Percentiles rank a stretch among this genome's conserved stretches.
phyloP scores from a whole-genome alignment of 2,329 filamentous ascomycete genomes.

The Pseudodiploospora longispora region DNA sequence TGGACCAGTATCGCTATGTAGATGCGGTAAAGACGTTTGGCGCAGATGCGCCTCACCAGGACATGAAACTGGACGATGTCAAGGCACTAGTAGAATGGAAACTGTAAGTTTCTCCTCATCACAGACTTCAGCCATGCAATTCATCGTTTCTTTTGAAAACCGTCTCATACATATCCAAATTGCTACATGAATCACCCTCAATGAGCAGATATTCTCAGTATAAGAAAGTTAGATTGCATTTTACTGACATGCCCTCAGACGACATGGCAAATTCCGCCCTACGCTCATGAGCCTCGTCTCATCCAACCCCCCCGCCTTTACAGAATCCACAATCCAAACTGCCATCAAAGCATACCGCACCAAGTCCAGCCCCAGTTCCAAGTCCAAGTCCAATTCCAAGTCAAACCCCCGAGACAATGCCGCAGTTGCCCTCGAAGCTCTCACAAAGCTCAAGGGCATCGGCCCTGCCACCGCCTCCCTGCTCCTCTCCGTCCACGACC shows the following conservation, averaged over 20 bases:
- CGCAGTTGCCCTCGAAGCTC: conserved; percentile 39
- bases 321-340: conserved; percentile 40
- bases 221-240: background rate
- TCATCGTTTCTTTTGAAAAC: background rate
- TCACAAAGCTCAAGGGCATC: conserved; percentile 61
- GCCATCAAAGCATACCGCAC: conserved; percentile 42
- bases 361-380: conserved; percentile 23
- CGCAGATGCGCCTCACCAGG: conserved; percentile 20
- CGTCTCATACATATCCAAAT: too few relatives aligned
- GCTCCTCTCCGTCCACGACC: conserved; percentile 57
- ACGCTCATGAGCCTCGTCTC: conserved; percentile 52
- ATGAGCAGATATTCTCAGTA: too few relatives aligned
- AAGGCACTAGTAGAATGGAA: conserved; percentile 62
- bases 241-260: conserved; percentile 24
- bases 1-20: conserved; percentile 54
- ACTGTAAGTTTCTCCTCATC: conserved; percentile 40
- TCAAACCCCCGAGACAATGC: conserved; percentile 25
- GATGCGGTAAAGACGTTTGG: conserved; percentile 42
- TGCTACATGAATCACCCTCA: too few relatives aligned
- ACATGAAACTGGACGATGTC: conserved; percentile 50
- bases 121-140: conserved; percentile 2
- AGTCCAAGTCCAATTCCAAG: background rate
- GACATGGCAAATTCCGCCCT: conserved; percentile 56
- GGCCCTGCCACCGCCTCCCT: conserved; percentile 75
- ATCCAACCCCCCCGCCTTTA: conserved; percentile 46